Percentiles rank a stretch among this genome's conserved stretches.
phyloP scores from a whole-genome alignment of 768 basidiomycete genomes.

The Infundibulicybe gibba region DNA sequence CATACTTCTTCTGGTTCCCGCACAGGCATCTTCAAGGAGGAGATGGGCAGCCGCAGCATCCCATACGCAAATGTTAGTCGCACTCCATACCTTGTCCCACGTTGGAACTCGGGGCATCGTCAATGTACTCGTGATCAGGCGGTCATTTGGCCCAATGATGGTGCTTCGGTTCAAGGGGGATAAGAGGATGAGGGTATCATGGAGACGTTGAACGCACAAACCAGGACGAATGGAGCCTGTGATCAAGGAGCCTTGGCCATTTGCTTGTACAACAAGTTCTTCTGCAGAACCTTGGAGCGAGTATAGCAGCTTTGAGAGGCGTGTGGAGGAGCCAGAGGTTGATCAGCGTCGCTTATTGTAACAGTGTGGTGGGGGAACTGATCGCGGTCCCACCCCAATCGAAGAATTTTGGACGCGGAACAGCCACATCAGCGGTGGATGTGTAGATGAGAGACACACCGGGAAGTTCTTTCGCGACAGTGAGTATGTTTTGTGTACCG shows the following conservation, averaged over 20 bases:
- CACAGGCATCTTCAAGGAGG: conserved; percentile 23
- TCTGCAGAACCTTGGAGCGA: conserved; percentile 54
- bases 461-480: conserved; percentile 37
- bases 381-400: conserved; percentile 17
- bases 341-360: conserved; percentile 43
- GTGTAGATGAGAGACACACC: conserved; percentile 45
- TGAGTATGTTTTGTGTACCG: conserved; percentile 46
- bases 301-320: conserved; percentile 44
- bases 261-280: conserved; percentile 49
- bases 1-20: conserved; percentile 18
- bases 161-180: conserved; percentile 14
- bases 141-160: conserved; percentile 29
- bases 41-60: conserved; percentile 32
- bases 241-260: conserved; percentile 38
- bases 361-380: conserved; percentile 2
- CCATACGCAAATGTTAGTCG: conserved; percentile 28
- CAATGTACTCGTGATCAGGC: conserved; percentile 24
- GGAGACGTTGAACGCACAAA: conserved; percentile 15
- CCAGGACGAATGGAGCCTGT: conserved; percentile 37
- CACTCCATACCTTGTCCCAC: conserved; percentile 25
- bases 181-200: neutral
- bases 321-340: conserved; percentile 35
- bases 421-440: conserved; percentile 34
- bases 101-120: conserved; percentile 23
- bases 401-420: conserved; percentile 34